A percentile compares a stretch with the other conserved stretches of the same genome.
phyloP scores from a whole-genome alignment of 306 rosid species.

The Cucurbita ficifolia region DNA sequence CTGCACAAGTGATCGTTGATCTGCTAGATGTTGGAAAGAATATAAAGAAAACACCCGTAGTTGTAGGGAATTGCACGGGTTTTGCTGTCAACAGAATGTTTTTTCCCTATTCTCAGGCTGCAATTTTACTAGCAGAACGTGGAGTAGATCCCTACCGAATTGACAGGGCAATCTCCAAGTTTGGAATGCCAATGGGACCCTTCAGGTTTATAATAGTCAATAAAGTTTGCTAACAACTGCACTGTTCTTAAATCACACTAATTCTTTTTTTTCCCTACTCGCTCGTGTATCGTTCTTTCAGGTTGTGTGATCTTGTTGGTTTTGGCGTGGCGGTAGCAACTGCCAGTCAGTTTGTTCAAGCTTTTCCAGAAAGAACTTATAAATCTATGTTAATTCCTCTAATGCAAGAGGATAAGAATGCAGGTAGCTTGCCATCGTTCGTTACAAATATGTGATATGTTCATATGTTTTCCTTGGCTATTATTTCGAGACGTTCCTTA shows the following conservation, averaged over 20 bases:
- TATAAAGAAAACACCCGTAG: slow-evolving; percentile 83
- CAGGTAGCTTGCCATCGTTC: slow-evolving; percentile 28
- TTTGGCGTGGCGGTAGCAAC: slow-evolving; percentile 83
- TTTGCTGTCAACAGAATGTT: slow-evolving; percentile 92
- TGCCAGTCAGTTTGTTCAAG: slow-evolving; percentile 37
- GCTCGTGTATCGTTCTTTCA: slow-evolving; percentile 17
- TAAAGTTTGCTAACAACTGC: slow-evolving; percentile 6
- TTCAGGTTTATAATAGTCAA: slow-evolving; percentile 50
- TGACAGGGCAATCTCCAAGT: slow-evolving; percentile 51
- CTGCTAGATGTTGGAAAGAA: slow-evolving; percentile 68
- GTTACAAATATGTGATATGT: not conserved
- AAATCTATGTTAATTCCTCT: slow-evolving; percentile 75
- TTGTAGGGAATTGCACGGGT: slow-evolving; percentile 95
- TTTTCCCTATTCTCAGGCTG: slow-evolving; percentile 88
- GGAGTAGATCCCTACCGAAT: slow-evolving; percentile 77
- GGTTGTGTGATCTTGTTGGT: slow-evolving; percentile 84
- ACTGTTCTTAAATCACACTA: not conserved
- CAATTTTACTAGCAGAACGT: slow-evolving; percentile 57
- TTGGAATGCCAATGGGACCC: slow-evolving; percentile 97
- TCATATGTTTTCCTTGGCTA: not conserved
- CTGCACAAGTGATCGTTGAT: slow-evolving; percentile 79
- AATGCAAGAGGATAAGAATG: slow-evolving; percentile 75
- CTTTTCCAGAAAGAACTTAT: slow-evolving; percentile 69
- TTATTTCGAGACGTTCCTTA: not conserved
- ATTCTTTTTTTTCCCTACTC: not conserved